Evolutionary conservation across 225 moss, liverwort and hornwort genomes (phyloP), one percentile per base, ranked within the genome.

Genomic region (Pseudoscleropodium purum): DNA sequence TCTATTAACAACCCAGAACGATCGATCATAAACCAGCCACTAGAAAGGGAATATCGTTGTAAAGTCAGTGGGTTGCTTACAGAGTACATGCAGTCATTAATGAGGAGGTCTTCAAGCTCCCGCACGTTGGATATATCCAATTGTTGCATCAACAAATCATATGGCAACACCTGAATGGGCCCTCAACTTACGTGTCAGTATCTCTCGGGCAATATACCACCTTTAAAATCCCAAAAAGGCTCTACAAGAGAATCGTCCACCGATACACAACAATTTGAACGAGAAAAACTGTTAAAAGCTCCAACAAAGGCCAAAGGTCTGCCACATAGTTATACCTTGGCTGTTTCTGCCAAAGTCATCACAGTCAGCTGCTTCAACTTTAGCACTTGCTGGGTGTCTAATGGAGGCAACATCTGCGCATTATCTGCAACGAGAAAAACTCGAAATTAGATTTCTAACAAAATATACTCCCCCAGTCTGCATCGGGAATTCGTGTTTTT

Each of bases 71-170:
- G 30, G 69, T 66, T 63, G 84, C 96, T 79, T 92, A 97, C 97
- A 94, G 96, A 96, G 92, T 98, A 98, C 97, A 98, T 98, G 93
- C 97, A 98, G 85, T 98, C 97, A 87, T 98, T 98, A 88, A 98
- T 98, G 72, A 98, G 94, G 82, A 98, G 95, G 85, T 98, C 97
- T 90, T 98, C 97, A 80, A 98, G 94, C 91, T 96, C 96, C 51
- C 97, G 94, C 84, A 98, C 97, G 85, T 98, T 98, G 60, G 96
- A 96, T n/a, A 98, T 93, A 89, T 98, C 96, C 94, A 98, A 87
- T 88, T 98, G 96, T 87, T 96, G 95, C 97, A 96, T 98, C 94
- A 98, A 90, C 89, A 96, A 83, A 90, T 98, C 96, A 87, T 98
- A 98, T 34, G 96, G 96, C 82, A 98, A 92, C 49, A 98, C 96